Evolutionary conservation across 2,329 filamentous ascomycete species (phyloP).

Genomic region (Chaetomiaceae sp.): DNA sequence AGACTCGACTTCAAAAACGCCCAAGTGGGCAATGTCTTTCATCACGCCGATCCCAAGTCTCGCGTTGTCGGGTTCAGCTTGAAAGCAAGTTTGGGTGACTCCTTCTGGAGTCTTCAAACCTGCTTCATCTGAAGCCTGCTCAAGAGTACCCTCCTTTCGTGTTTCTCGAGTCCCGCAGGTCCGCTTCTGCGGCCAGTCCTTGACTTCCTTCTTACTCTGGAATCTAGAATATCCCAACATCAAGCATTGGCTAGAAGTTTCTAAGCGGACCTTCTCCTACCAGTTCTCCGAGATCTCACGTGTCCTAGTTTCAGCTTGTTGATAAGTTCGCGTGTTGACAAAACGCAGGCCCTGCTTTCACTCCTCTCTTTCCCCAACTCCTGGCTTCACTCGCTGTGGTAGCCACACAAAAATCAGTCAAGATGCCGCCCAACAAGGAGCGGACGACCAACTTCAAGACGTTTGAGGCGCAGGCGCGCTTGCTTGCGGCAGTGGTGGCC

Average conservation of each 20-base stretch:
- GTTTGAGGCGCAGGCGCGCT: slow-evolving; percentile 54
- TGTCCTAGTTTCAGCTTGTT: too few relatives aligned
- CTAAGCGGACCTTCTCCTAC: background rate
- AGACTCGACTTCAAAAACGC: background rate
- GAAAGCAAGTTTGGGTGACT: background rate
- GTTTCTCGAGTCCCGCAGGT: background rate
- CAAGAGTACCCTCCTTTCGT: slow-evolving; percentile 4
- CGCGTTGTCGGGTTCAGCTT: background rate
- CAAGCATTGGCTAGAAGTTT: background rate
- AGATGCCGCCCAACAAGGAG: slow-evolving; percentile 2
- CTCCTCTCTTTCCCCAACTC: background rate
- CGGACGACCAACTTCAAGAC: slow-evolving; percentile 49
- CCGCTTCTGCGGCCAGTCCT: background rate
- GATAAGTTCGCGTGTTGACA: too few relatives aligned
- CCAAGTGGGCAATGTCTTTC: background rate
- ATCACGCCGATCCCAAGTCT: background rate
- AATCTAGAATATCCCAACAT: background rate
- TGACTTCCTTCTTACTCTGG: background rate
- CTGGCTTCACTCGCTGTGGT: background rate
- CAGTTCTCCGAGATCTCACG: too few relatives aligned
- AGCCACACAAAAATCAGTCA: slow-evolving; percentile 2
- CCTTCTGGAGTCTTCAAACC: background rate
- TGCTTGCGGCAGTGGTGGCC: slow-evolving; percentile 56
- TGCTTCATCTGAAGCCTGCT: slow-evolving; percentile 2
- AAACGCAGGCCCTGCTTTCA: background rate